A percentile compares a stretch with the other conserved stretches of the same genome.
These are phyloP conservation scores for Waltergamsia citrina DNA, from an alignment of 2,329 filamentous ascomycete species.

Conservation along the genomic window DNA sequence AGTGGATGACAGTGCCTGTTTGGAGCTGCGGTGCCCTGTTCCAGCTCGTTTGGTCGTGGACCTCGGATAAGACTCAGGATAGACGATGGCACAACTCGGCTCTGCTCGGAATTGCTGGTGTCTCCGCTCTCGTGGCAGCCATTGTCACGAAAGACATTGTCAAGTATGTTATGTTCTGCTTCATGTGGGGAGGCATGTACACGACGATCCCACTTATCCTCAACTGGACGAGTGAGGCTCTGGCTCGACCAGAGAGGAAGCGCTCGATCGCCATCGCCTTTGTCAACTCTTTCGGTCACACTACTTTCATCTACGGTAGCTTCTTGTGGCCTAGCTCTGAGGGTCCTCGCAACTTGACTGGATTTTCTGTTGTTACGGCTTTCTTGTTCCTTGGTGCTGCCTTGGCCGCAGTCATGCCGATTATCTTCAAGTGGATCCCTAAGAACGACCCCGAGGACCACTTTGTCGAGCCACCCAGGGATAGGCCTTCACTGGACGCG, in stretches of 20 bases:
- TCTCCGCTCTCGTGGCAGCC: constrained; percentile 13
- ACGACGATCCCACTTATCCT: constrained; percentile 19
- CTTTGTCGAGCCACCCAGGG: no score
- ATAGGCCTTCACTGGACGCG: no score
- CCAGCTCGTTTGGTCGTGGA: constrained; percentile 12
- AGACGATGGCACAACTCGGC: constrained; percentile 16
- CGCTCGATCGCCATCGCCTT: constrained; percentile 20
- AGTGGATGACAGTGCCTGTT: constrained; percentile 33
- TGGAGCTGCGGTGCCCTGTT: constrained; percentile 17
- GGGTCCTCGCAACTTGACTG: constrained; percentile 6
- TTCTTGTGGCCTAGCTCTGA: constrained; percentile 15
- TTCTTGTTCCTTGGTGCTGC: constrained; percentile 7
- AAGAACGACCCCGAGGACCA: constrained; percentile 9
- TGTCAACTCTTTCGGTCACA: constrained; percentile 16
- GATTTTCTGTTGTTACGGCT: constrained; percentile 6
- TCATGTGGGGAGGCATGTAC: constrained; percentile 20
- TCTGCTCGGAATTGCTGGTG: constrained; percentile 12
- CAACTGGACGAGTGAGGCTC: constrained; percentile 16
- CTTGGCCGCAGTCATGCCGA: constrained; percentile 7
- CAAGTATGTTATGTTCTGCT: constrained; percentile 22
- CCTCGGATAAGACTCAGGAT: constrained; percentile 15
- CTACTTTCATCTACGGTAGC: constrained; percentile 13
- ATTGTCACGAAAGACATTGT: constrained; percentile 23
- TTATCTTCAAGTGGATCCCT: constrained; percentile 9
- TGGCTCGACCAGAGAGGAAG: constrained; percentile 20